Conservation (phyloP, 2,329 filamentous ascomycete genomes). For the Purpureocillium lavendulum region DNA sequence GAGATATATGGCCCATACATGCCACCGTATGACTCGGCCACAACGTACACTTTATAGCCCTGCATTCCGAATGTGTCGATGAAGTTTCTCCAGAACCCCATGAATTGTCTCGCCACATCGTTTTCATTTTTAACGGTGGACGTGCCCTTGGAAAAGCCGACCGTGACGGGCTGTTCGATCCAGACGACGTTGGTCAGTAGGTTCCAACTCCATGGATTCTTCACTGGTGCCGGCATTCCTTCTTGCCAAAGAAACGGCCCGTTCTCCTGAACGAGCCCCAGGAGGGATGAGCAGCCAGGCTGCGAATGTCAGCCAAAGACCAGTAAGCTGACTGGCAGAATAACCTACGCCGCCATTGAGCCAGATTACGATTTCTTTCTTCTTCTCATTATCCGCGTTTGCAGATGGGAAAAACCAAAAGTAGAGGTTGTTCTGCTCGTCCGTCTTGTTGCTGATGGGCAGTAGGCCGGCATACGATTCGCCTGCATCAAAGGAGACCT, state of each 20-base stretch:
- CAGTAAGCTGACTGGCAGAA: not conserved
- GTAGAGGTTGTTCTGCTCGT: no score
- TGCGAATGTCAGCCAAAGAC: slow-evolving; percentile 16
- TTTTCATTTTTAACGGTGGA: slow-evolving; percentile 57
- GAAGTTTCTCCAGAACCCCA: slow-evolving; percentile 24
- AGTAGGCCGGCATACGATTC: slow-evolving; percentile 57
- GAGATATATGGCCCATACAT: no score
- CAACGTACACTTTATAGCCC: no score
- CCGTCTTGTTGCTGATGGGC: slow-evolving; percentile 32
- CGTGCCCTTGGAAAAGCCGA: slow-evolving; percentile 60
- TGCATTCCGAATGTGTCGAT: no score
- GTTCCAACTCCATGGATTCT: no score
- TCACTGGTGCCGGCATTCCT: no score
- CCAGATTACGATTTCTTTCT: no score
- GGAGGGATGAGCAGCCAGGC: no score
- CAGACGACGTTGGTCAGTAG: slow-evolving; percentile 46
- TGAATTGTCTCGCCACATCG: slow-evolving; percentile 63
- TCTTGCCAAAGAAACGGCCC: no score
- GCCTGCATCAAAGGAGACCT: slow-evolving; percentile 55
- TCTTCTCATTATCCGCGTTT: no score
- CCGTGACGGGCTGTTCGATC: slow-evolving; percentile 60
- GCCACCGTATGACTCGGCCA: no score
- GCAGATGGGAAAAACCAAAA: not conserved
- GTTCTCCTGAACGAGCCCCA: no score
- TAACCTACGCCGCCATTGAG: not conserved